Evolutionary conservation across 2,329 filamentous ascomycete genomes (phyloP), one percentile per base, ranked within the genome.

Genomic region (Bipolaris oryzae): DNA sequence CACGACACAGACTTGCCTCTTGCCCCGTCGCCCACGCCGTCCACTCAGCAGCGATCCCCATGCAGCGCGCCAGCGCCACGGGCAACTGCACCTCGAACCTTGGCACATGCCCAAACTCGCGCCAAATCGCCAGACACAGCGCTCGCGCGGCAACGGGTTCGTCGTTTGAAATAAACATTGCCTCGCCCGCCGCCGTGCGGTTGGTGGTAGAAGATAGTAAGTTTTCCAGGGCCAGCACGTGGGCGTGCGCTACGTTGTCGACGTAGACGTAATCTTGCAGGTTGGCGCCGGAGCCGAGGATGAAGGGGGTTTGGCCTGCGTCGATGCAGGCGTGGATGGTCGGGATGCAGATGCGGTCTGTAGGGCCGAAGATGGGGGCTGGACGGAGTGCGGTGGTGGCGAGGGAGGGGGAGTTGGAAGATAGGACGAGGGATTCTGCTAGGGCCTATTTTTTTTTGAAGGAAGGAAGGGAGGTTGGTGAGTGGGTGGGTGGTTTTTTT

Each of bases 111-210:
- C 78, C 83, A 64, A 86, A 86, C 28, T 80, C 72, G 7, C 80
- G 82, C 91, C 91, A 98, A 44, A 96, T 83, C 37, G 87, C 86
- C 38, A 91, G 84, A 57, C 90, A 86, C 73, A 96, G 90, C 76
- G 96, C 92, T 87, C 95, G 96, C 77, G 96, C 96, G 75, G 94
- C 94, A 18, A 96, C 82, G 5, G 94, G 94, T 66, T 87, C 82
- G 77, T 92, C 91, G 76, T 98, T 98, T 55, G 92, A 95, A 71
- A 98, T 86, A 78, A 96, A 87, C 80, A 98, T 94, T 48, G 88
- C 88, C 75, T 97, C 88, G 57, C 94, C 95, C 0, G 82, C 81
- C 18, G 85, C 87, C 51, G 80, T 77, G 77, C 1, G 86, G n/a
- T n/a, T n/a, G n/a, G n/a, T n/a, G 87, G 52, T 82, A 80, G 44